Base-by-base conservation (phyloP, 2,329 filamentous ascomycete species). In the Diaporthe velutina region DNA sequence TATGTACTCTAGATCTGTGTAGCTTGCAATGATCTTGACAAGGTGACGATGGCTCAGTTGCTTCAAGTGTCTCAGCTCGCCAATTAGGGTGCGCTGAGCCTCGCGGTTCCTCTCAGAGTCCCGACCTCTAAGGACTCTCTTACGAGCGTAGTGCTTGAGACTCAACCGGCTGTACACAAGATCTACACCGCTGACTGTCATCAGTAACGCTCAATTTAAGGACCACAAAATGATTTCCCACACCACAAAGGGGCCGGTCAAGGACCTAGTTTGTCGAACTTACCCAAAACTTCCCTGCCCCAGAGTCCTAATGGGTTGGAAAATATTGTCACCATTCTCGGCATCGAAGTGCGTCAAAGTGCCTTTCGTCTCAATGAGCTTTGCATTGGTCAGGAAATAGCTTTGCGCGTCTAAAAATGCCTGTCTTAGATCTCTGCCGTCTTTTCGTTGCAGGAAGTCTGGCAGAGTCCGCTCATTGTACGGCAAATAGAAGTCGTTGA, bases 261-360 rank as follows among this genome's bases (percentile, higher is more conserved):
- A 54, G 13, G 52, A 25, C 52, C 6, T 30, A 9, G 6, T 2
- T 19, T n/a, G 22, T 58, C 4, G 15, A 38, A 57, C 74, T 57
- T 70, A 77, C 75, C 71, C 75, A 38, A 72, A 76, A 17, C 77
- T 73, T 3, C 77, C 77, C 25, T 78, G 77, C 12, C 77, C 77
- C 7, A 77, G 73, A 6, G 40, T 58, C 30, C 75, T 74, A 13
- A 67, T 45, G 3, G 60, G 60, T 22, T 61, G 64, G 67, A 76
- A 78, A 30, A 73, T 70, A 13, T 54, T 19, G 48, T 78, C 74
- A 7, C 77, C 77, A 35, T 40, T 74, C 1, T 40, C 73, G 8
- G 35, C 6, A 38, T 25, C 15, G 30, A 25, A 77, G 55, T 15
- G 48, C 54, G 25, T 74, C 42, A 64, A 76, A 70, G 28, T 52